Base-by-base conservation (phyloP, 495 filamentous ascomycete genomes). In the Penicillium roqueforti region DNA sequence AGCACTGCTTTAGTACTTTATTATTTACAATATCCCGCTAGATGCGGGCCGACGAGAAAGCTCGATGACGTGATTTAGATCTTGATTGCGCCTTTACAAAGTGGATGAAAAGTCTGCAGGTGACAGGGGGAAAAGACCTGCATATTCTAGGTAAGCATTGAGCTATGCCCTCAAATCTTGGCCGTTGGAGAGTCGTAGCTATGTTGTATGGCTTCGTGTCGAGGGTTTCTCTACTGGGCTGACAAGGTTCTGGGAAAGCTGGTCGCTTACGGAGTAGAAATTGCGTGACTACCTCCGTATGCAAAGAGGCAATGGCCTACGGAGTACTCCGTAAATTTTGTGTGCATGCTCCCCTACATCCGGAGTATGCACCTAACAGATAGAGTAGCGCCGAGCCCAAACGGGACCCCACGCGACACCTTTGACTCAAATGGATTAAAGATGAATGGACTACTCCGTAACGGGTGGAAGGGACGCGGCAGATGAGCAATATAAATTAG, bases 41-140 rank as follows among this genome's bases (percentile, higher is more conserved):
- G 14, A 16, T 26, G 43, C 18, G 26, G 43, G n/a, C 43, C 26
- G 32, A 29, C 26, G 18, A 37, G 22, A 14, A n/a, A 38, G 46
- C 46, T 48, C 32, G 20, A 48, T 48, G 71, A 66, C 67, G 69
- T 65, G 63, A 73, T 73, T 66, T 65, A 62, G 67, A 68, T 67
- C 65, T 60, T 29, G 58, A 72, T 71, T 61, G 64, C 66, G 63
- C 59, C 58, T 56, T 58, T 53, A 47, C 53, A 22, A 36, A 40
- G 56, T 32, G n/a, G 38, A 28, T 37, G 23, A 6, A 23, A 22
- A 3, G 6, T 32, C 39, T 22, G 37, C 26, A 39, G 38, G 42
- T 19, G 47, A 20, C 26, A 31, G 26, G 22, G 40, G 25, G n/a
- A n/a, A 25, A n/a, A 20, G 0, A 41, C n/a, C 16, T 55, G 47